Conservation (phyloP, 2,329 filamentous ascomycete genomes). For the Ophiosphaerella herpotricha region DNA sequence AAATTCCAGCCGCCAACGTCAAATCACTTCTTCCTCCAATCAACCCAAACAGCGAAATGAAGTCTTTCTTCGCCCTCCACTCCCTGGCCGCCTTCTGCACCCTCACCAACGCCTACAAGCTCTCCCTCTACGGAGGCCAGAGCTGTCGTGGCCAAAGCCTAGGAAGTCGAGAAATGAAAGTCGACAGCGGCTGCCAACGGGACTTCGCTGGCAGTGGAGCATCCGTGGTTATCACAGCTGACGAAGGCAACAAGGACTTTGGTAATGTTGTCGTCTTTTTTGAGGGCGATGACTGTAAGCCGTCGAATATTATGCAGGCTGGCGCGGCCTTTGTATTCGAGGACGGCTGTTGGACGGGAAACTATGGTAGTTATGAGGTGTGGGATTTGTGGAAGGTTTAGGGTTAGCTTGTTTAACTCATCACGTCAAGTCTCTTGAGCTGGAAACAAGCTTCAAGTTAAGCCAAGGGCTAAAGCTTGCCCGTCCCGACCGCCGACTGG, state of each 20-base stretch:
- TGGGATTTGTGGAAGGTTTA: constrained; percentile 11
- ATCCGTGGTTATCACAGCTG: constrained; percentile 2
- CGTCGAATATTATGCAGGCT: constrained; percentile 8
- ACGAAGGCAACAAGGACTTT: constrained; percentile 9
- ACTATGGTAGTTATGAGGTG: constrained; percentile 12
- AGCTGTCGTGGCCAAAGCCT: constrained; percentile 2
- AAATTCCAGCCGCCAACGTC: neutral
- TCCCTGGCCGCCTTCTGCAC: neutral
- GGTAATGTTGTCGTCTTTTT: constrained; percentile 11
- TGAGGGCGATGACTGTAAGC: constrained; percentile 11
- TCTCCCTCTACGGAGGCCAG: neutral
- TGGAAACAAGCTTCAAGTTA: too few relatives aligned
- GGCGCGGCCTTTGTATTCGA: constrained; percentile 4
- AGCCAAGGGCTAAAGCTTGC: too few relatives aligned
- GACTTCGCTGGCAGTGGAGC: constrained; percentile 6
- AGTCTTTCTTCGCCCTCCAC: neutral
- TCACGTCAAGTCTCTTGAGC: too few relatives aligned
- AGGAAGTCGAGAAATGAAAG: constrained; percentile 5
- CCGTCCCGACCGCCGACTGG: too few relatives aligned
- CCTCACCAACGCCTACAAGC: constrained; percentile 4
- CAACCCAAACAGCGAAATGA: constrained; percentile 1
- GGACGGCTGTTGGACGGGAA: constrained; percentile 6
- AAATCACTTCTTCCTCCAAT: neutral
- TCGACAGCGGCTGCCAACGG: constrained; percentile 6
- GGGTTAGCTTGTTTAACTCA: neutral